Base-by-base conservation (phyloP, 208 protist genomes). In the Trichomonas tenax region DNA sequence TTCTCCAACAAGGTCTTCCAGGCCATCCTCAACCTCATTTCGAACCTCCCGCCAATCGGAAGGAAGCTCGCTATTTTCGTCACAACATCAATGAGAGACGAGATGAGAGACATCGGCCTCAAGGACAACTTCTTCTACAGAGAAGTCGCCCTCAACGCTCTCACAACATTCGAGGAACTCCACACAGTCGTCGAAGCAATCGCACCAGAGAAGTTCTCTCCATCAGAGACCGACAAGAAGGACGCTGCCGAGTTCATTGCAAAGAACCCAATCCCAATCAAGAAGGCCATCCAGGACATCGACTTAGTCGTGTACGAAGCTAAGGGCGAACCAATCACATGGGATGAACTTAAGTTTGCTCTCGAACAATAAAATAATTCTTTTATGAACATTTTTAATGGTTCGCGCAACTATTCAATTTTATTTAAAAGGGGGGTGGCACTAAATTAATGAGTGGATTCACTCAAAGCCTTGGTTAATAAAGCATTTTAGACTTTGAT, bases 1-100 rank as follows among this genome's bases (percentile, higher is more conserved):
- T 99, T 99, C 98, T 99, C 99, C 45, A 99, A 99, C 97, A 96
- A 97, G 17, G 98, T 99, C 48, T 98, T 99, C 34, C 99, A 99
- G 45, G 21, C 86, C 26, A 40, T 93, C 0, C 26, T 93, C 4
- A 44, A 49, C 44, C 51, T 93, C 14, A 15, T 93, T 0, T 58
- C 45, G 26, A 41, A 48, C 36, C 1, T 26, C 17, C 86, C 86
- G 15, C 86, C 86, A 38, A n/a, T 26, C 17, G 44, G 44, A 0
- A 34, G 26, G 2, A 93, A 93, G 31, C 26, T 93, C 2, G 86
- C 86, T 58, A 93, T 93, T 44, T 93, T 93, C 15, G 8, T 26
- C 2, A 93, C 86, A 51, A 93, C 86, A 34, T 58, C 44, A 51
- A 48, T 34, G 31, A 48, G 86, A 93, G 44, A 93, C 2, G 86